Evolutionary conservation across 164 flowering plant genomes (phyloP).

Genomic region (Tetrastigma voinierianum): DNA sequence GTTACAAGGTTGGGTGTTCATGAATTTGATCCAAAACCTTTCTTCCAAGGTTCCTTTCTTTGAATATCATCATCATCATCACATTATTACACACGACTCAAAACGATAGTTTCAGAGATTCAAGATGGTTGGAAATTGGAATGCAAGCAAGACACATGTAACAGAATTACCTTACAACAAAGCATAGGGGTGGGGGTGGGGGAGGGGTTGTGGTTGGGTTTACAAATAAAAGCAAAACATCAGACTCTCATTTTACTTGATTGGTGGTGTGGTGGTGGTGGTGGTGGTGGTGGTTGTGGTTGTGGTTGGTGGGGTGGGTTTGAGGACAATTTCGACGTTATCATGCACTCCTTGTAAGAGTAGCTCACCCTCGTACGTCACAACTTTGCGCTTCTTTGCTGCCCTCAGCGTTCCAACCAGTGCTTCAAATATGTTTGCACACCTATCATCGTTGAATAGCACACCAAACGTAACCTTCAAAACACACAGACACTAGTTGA

Average conservation of each 20-base stretch:
- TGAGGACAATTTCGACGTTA: conserved; percentile 76
- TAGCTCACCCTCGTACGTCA: conserved; percentile 81
- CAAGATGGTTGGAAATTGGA: no score
- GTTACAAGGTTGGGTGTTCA: no score
- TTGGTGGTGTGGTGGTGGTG: background rate
- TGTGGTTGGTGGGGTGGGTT: conserved; percentile 38
- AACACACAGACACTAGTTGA: conserved; percentile 3
- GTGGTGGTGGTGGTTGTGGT: conserved; percentile 1
- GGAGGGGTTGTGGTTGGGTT: no score
- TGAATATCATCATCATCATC: no score
- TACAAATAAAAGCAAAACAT: background rate
- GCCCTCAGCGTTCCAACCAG: conserved; percentile 95
- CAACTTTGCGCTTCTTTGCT: conserved; percentile 77
- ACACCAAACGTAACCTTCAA: conserved; percentile 89
- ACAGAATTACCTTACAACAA: no score
- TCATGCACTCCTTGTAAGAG: conserved; percentile 96
- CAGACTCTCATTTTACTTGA: background rate
- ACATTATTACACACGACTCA: no score
- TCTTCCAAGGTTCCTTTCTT: no score
- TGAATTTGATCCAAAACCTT: no score
- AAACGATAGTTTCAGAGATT: no score
- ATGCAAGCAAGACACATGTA: no score
- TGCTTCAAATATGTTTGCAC: conserved; percentile 97
- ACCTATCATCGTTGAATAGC: conserved; percentile 81
- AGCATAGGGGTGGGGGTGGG: no score